These are phyloP conservation scores for Acanthochlamys bracteata DNA, from an alignment of 106 monocot species.

Conservation along the genomic window DNA sequence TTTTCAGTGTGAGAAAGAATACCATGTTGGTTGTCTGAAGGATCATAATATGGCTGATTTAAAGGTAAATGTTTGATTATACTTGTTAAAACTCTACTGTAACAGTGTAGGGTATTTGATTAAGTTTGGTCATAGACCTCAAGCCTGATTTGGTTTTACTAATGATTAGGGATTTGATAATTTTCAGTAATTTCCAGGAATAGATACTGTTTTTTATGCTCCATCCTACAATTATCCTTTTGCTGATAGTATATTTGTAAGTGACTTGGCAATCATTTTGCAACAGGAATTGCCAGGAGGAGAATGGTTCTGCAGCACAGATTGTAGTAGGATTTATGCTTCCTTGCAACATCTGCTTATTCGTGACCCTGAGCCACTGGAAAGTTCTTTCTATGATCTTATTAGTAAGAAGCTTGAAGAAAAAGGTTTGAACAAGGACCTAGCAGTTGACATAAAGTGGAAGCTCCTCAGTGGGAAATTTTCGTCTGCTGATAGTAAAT, in stretches of 20 bases:
- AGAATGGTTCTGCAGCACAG: conserved; percentile 73
- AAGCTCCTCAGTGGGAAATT: conserved; percentile 69
- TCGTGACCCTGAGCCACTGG: conserved; percentile 36
- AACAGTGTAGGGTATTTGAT: no score
- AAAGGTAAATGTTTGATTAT: conserved; percentile 29
- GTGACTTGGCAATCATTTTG: not conserved
- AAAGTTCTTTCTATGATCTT: conserved; percentile 30
- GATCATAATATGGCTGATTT: conserved; percentile 76
- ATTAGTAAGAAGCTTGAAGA: conserved; percentile 53
- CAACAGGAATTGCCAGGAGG: conserved; percentile 79
- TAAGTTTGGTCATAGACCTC: not conserved
- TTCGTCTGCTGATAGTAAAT: conserved; percentile 38
- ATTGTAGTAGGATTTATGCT: conserved; percentile 57
- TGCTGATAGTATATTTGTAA: not conserved
- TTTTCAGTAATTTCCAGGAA: not conserved
- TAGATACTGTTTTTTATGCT: no score
- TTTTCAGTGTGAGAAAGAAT: conserved; percentile 90
- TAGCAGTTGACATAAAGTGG: conserved; percentile 61
- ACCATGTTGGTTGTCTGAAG: conserved; percentile 91
- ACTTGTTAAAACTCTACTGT: not conserved
- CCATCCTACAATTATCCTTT: not conserved
- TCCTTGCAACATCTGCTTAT: conserved; percentile 47
- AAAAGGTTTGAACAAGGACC: conserved; percentile 29
- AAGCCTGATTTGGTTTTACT: not conserved
- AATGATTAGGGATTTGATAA: not conserved